These are phyloP conservation scores for Globomyces sp. DNA, from an alignment of 371 early-diverging fungal genomes.

Conservation along the genomic window DNA sequence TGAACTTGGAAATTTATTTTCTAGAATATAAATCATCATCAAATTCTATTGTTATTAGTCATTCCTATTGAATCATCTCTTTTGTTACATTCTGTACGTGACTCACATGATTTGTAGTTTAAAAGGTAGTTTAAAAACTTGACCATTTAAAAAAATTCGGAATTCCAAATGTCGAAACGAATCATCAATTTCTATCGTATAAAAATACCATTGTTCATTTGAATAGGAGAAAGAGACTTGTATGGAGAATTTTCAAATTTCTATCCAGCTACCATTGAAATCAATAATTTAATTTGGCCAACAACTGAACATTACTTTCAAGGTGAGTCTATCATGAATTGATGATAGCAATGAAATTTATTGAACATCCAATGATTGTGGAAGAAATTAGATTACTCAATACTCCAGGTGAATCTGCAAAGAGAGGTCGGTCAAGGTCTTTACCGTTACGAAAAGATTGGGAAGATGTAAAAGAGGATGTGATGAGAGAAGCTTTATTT, in stretches of 20 bases:
- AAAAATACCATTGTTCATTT: too few species aligned
- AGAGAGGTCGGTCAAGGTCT: conserved; percentile 34
- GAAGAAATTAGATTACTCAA: conserved; percentile 30
- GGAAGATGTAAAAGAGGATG: conserved; percentile 48
- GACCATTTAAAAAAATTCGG: too few species aligned
- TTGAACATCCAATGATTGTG: conserved; percentile 26
- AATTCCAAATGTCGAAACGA: too few species aligned
- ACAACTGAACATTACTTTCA: conserved; percentile 56
- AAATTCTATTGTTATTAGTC: too few species aligned
- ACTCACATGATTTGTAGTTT: too few species aligned
- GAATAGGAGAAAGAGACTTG: conserved; percentile 17
- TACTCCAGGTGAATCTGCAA: conserved; percentile 41
- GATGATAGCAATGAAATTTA: conserved; percentile 33
- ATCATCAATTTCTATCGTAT: too few species aligned
- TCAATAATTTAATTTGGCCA: conserved; percentile 42
- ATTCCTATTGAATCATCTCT: too few species aligned
- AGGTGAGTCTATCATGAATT: conserved; percentile 21
- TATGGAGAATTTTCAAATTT: conserved; percentile 54
- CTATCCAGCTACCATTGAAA: conserved; percentile 36
- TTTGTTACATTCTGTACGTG: too few species aligned
- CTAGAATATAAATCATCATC: conserved; percentile 2
- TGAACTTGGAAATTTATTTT: conserved; percentile 30
- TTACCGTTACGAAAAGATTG: conserved; percentile 47
- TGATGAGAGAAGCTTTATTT: conserved; percentile 44
- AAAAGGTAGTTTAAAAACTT: too few species aligned